Conservation (phyloP, 148 eudicot genomes). For the Chenopodium suecicum region DNA sequence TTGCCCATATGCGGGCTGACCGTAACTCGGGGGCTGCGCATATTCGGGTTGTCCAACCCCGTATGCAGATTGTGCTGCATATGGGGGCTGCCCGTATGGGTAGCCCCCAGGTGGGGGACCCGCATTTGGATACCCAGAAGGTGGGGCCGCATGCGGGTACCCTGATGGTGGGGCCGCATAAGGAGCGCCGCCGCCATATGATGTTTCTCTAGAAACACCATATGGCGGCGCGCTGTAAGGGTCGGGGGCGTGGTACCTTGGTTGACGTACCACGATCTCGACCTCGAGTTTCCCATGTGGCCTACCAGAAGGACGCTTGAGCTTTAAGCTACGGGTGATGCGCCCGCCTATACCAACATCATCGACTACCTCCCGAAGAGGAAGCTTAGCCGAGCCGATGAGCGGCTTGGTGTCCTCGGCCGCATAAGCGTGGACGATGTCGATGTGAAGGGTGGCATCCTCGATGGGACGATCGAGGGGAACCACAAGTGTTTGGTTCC, state of each 20-base stretch:
- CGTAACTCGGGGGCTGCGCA: constrained; percentile 15
- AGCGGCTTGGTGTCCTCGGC: constrained; percentile 69
- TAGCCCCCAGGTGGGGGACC: constrained; percentile 13
- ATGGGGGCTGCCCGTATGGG: constrained; percentile 16
- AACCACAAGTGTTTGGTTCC: constrained; percentile 61
- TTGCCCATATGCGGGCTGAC: constrained; percentile 23
- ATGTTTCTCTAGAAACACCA: constrained; percentile 23
- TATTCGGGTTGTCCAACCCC: constrained; percentile 8
- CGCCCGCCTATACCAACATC: constrained; percentile 52
- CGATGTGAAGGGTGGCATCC: constrained; percentile 59
- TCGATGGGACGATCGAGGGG: constrained; percentile 63
- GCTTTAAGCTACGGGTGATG: constrained; percentile 37
- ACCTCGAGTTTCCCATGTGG: constrained; percentile 75
- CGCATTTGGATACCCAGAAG: not conserved
- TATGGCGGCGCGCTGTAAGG: constrained; percentile 59
- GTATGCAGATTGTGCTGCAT: constrained; percentile 17
- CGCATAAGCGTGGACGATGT: constrained; percentile 62
- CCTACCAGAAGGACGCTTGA: constrained; percentile 84
- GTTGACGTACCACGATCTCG: constrained; percentile 41
- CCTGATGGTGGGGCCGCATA: too few species aligned
- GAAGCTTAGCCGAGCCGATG: constrained; percentile 63
- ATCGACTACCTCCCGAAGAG: constrained; percentile 51
- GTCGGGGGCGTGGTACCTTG: constrained; percentile 57
- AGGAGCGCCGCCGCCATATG: not conserved
- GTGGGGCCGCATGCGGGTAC: not conserved